Base-by-base conservation (phyloP, 1,139 yeast species). In the Nakaseomyces uthaithaninus region DNA sequence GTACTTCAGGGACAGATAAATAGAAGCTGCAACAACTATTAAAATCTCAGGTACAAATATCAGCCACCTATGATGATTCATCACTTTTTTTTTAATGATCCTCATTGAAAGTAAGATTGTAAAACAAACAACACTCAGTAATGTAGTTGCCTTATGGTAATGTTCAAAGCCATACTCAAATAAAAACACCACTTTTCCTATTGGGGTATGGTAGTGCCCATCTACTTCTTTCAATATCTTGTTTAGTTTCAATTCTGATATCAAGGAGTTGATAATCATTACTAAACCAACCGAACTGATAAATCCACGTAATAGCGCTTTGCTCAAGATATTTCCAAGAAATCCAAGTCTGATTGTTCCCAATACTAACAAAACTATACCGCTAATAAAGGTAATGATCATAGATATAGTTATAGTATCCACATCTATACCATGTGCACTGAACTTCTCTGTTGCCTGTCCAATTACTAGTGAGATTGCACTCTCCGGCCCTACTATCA, bases 401-500 rank as follows among this genome's bases (percentile, higher is more conserved):
- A 83, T 82, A 3, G 86, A 79, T 18, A 81, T 67, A 48, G 81
- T 83, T 35, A 80, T 68, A 0, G 87, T 76, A 43, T 74, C 74
- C 14, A 75, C 50, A 11, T 66, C 59, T 12, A 65, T 55, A 38
- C 71, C 60, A 52, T 80, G 84, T 42, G 74, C 37, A 7, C 23
- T 77, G 28, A 76, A 51, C 10, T 82, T 77, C 47, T 83, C 86
- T n/a, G 87, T 80, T 0, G 93, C 87, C 57, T 86, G 95, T 3
- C 97, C 97, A 2, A 91, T 85, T 33, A 91, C 81, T 57, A 91
- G 69, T 1, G 94, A 83, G 22, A 89, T 82, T 1, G 97, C 95
- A 7, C 91, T 93, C 57, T 91, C 98, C 0, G 98, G 98, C 0
- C 97, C 97, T 6, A 89, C 94, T 41, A 89, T 82, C 95, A 91